Conservation (phyloP, 495 filamentous ascomycete genomes). For the Entonaema liquescens region DNA sequence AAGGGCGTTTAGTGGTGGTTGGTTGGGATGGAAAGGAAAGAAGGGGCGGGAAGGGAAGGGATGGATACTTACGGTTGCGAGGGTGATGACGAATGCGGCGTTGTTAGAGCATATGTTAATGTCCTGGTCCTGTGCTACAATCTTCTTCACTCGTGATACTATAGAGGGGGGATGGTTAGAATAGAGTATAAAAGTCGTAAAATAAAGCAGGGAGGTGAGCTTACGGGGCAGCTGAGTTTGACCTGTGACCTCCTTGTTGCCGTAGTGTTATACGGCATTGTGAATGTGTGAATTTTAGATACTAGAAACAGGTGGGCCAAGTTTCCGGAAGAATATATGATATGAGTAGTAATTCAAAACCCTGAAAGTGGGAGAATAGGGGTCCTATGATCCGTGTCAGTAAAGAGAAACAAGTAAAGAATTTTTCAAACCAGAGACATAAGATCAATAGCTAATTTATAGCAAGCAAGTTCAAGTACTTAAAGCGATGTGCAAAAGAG, state of each 20-base stretch:
- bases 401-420: not conserved
- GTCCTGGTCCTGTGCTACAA: slow-evolving; percentile 87
- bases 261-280: slow-evolving; percentile 89
- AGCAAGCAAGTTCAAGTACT: too few species aligned
- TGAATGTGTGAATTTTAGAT: not conserved
- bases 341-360: not conserved
- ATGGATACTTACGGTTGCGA: slow-evolving; percentile 73
- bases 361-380: not conserved
- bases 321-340: not conserved
- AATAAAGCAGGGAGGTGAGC: slow-evolving; percentile 46
- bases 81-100: slow-evolving; percentile 91
- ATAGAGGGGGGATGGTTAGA: slow-evolving; percentile 10
- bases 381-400: not conserved
- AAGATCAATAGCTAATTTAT: too few species aligned
- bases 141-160: slow-evolving; percentile 95
- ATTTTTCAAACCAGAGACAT: not conserved
- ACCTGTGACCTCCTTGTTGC: slow-evolving; percentile 89
- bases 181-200: not conserved
- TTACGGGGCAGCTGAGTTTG: slow-evolving; percentile 84
- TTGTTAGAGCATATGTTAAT: slow-evolving; percentile 86
- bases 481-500: too few species aligned
- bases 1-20: not conserved
- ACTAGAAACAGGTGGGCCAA: not conserved
- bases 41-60: too few species aligned
- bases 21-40: not conserved